Base-by-base conservation (phyloP, 805 yeast species). In the Cyberlindnera veronae region DNA sequence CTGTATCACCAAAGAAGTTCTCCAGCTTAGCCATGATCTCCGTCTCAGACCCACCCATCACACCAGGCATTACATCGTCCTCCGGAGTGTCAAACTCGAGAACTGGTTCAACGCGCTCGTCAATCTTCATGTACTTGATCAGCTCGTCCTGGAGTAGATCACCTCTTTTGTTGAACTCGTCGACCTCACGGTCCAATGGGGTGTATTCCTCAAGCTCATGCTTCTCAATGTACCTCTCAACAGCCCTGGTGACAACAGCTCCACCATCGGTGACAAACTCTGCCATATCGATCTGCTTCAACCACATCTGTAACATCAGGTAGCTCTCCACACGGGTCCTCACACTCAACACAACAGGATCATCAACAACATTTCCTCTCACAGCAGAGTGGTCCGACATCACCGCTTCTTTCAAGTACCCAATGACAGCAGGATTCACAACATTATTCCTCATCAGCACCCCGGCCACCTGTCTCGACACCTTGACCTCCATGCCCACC, bases 101-200 rank as follows among this genome's bases (percentile, higher is more conserved):
- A 16, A 39, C 49, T 35, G 51, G 55, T 29, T 33, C 45, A 10
- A 34, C 42, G 15, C 21, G 2, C 15, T 43, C 19, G 2, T 49
- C 41, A 10, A 53, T 49, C 4, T 36, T 32, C 22, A 52, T 32
- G 8, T 39, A 47, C 35, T 47, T 49, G 21, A 59, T 24, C 21
- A 66, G 46, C 31, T 61, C 63, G 5, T 29, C 41, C 40, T 66
- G 70, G 24, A 66, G 37, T 1, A 33, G 18, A 41, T 55, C 57
- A 7, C 50, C 55, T 17, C 32, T 34, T 1, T n/a, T 15, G 18
- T 53, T 52, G 33, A 40, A 53, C 17, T 29, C 24, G 1, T 20
- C 18, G 3, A 55, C 32, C 17, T 51, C 53, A 4, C 36, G 41
- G 30, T 53, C 53, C 6, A 42, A 23, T 14, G 52, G 50, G 2